Evolutionary conservation across 2,329 filamentous ascomycete genomes (phyloP), one percentile per base, ranked within the genome.

Genomic region (Monascus ruber): DNA sequence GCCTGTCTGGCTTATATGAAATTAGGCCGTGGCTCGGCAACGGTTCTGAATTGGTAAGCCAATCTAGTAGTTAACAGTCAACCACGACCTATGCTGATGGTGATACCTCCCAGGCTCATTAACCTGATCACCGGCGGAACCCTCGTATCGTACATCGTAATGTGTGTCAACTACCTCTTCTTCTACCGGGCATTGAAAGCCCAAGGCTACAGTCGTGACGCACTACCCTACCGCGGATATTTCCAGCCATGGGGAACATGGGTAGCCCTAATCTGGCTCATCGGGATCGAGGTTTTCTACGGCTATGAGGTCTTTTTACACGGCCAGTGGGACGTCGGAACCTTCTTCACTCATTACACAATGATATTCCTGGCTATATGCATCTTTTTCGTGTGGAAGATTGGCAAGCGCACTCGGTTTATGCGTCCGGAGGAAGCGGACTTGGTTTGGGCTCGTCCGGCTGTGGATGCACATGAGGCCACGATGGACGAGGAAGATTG

Each of bases 1-100:
- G 74, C 81, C 1, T 67, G 86, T 5, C 65, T 93, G 7, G 76
- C 79, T 2, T 91, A 87, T 60, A 64, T 88, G 35, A 80, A 87
- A 58, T 71, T 89, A 11, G 81, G 76, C 5, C 72, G 76, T 45
- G 70, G 70, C 42, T 72, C 78, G 0, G 73, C 81, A 4, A 75
- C 79, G 26, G 84, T 87, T 1, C 65, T 88, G 45, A 70, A 70
- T 34, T 87, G 83, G 83, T 77, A 87, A 47, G 74, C 84, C 32
- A 81, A 74, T 42, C 62, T 85, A 53, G 70, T 67, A 51, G 24
- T 60, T 52, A 31, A 5, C 17, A 17, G 17, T 17, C 17, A 17
- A 3, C 17, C 17, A 17, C 17, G 17, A 17, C 17, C 17, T 17
- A 2, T 17, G 17, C 17, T 17, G 6, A 29, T 24, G n/a, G 9